These are phyloP conservation scores for Choanephora cucurbitarum DNA, from an alignment of 371 early-diverging fungal genomes.

Conservation along the genomic window DNA sequence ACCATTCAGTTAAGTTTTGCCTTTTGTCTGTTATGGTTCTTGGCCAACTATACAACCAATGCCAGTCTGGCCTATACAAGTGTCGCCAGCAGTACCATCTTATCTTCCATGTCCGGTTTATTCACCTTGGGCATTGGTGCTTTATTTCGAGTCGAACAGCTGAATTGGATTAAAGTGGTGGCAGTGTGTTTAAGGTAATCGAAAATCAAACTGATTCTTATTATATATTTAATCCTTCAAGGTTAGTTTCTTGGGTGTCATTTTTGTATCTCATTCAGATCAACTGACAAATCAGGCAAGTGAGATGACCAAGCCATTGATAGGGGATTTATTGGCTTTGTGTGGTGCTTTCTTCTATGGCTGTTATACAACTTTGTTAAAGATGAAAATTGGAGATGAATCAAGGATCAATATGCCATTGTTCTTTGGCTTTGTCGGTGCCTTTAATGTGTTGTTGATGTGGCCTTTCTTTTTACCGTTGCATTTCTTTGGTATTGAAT, in stretches of 20 bases:
- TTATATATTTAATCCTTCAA: too few relatives aligned
- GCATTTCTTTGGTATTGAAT: slow-evolving; percentile 69
- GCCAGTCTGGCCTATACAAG: slow-evolving; percentile 72
- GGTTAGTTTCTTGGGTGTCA: slow-evolving; percentile 63
- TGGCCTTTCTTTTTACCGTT: slow-evolving; percentile 72
- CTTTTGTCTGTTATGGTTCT: slow-evolving; percentile 76
- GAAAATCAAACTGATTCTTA: not conserved
- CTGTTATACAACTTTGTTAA: slow-evolving; percentile 75
- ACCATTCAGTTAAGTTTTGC: slow-evolving; percentile 61
- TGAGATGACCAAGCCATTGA: slow-evolving; percentile 30
- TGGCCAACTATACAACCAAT: slow-evolving; percentile 70
- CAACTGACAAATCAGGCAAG: slow-evolving; percentile 16
- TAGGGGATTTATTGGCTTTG: slow-evolving; percentile 75
- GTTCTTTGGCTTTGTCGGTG: slow-evolving; percentile 84
- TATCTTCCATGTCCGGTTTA: slow-evolving; percentile 72
- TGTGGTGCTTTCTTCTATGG: slow-evolving; percentile 80
- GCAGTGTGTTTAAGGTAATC: slow-evolving; percentile 61
- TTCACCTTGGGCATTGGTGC: slow-evolving; percentile 79
- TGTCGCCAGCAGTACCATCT: slow-evolving; percentile 73
- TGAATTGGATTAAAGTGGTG: slow-evolving; percentile 54
- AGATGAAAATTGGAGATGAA: slow-evolving; percentile 71
- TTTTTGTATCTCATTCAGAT: slow-evolving; percentile 57
- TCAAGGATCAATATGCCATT: slow-evolving; percentile 72
- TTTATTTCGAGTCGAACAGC: slow-evolving; percentile 60
- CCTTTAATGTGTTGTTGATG: slow-evolving; percentile 69